Base-by-base conservation (phyloP, 495 filamentous ascomycete genomes). In the Penicillium antarcticum region DNA sequence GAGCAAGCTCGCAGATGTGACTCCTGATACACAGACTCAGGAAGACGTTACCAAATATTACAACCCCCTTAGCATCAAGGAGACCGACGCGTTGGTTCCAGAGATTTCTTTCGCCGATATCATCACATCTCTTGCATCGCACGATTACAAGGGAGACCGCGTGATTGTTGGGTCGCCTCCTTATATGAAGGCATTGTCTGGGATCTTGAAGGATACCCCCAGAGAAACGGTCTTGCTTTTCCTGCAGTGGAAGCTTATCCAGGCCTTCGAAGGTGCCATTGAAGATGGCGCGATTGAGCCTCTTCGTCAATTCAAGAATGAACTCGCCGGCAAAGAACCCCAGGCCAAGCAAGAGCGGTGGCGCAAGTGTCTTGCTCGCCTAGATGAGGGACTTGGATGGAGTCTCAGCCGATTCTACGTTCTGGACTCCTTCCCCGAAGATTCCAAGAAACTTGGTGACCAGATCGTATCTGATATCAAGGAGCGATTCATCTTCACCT, bases 391-490 rank as follows among this genome's bases (percentile, higher is more conserved):
- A 5, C 69, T 88, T 19, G 72, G 65, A n/a, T 80, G 77, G 77
- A 79, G 72, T 17, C 57, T 80, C 2, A 87, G 86, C 57, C 79
- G 83, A 35, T 87, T 89, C 59, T 89, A 84, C 59, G 73, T 87
- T 21, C 74, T 86, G 43, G 79, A 80, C 42, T 76, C 81, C 13
- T 89, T 87, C 53, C 79, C 85, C 0, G 75, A 82, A 35, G 75
- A 75, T 17, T 83, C 82, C 0, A 85, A 87, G 55, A 63, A 77
- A 10, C 81, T 86, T 31, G 84, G 84, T n/a, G 82, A 88, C 52
- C 76, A 81, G 48, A 83, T 90, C 44, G 76, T 88, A 8, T 73
- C 78, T n/a, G 82, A 87, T 51, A 87, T 90, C 65, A 87, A 84
- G 60, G 72, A 74, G 29, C 77, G 80, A 44, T 89, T 87, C 57